Base-by-base conservation (phyloP, 2,329 filamentous ascomycete species). In the Ascochyta viciae-villosae region DNA sequence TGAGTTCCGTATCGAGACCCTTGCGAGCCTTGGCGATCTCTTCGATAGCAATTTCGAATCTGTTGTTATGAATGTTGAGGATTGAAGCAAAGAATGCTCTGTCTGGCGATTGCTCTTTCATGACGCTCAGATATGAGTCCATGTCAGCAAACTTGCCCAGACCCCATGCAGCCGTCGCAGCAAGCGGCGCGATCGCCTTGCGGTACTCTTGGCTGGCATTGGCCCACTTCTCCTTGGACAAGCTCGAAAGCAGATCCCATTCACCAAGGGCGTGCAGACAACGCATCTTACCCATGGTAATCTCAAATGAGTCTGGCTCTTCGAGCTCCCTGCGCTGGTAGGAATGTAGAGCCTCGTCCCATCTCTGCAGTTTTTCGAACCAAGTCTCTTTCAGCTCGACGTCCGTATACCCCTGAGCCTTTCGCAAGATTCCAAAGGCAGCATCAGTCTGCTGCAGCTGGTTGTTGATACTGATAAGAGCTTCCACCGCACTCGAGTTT, bases 281-380 rank as follows among this genome's bases (percentile, higher is more conserved):
- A 43, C 95, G 88, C 95, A 99, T 99, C 78, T 99, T 99, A 64
- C 95, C 95, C 93, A 99, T 98, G 31, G 96, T 92, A 50, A 99
- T 92, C 57, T 98, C 95, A 58, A 99, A 92, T 0, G 92, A 92
- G 34, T 81, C 79, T 10, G 82, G 82, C 58, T 88, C 85, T 27
- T 86, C 85, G 27, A 91, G 82, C 63, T 97, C 94, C 40, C 94
- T 89, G 71, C 91, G 89, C 67, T 95, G 91, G 72, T 98, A 98
- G 43, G 95, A 96, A 41, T 89, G 87, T 52, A 99, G 81, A 3
- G 95, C 95, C 76, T 99, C 96, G 63, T 99, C 96, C 96, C 96
- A 99, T 56, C 95, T 88, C 75, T 98, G 92, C 43, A 99, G 81
- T 79, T 97, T 98, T 77, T 99, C 96, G 65, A 97, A 99, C 95